phyloP scores from a whole-genome alignment of 768 basidiomycete genomes.

The Sarcomyxa edulis region DNA sequence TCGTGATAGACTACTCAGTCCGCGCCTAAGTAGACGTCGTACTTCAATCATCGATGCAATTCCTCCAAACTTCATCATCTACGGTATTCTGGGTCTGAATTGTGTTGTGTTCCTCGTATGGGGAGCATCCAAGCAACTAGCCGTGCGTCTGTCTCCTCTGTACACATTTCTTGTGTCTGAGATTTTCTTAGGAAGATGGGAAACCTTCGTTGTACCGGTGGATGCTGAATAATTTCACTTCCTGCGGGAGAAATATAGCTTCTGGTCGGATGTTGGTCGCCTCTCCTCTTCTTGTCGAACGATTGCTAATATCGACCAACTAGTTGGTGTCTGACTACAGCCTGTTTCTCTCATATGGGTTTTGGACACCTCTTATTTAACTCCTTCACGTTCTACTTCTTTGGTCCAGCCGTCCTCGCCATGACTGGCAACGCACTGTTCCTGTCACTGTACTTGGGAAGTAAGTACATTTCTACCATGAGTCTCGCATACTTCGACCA shows the following conservation, averaged over 20 bases:
- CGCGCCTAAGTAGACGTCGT: background rate
- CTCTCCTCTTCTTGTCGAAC: background rate
- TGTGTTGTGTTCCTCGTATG: constrained; percentile 57
- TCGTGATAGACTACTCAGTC: constrained; percentile 1
- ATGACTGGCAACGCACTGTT: constrained; percentile 66
- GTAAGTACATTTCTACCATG: constrained; percentile 41
- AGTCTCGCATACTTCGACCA: too few species aligned
- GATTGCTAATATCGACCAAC: too few species aligned
- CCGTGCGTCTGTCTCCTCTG: constrained; percentile 14
- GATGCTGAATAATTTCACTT: constrained; percentile 62
- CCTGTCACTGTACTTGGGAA: constrained; percentile 67
- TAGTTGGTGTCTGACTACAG: constrained; percentile 74
- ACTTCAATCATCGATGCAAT: constrained; percentile 37
- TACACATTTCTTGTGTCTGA: background rate
- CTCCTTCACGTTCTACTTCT: constrained; percentile 73
- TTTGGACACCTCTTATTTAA: constrained; percentile 67
- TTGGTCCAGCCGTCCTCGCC: constrained; percentile 58
- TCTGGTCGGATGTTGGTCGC: constrained; percentile 59
- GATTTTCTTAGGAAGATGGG: constrained; percentile 23
- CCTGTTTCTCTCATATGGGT: constrained; percentile 65
- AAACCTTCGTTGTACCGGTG: constrained; percentile 32
- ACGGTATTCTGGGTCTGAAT: constrained; percentile 61
- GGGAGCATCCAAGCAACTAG: constrained; percentile 38
- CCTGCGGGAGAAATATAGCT: constrained; percentile 53
- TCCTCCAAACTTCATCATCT: constrained; percentile 50